A percentile compares a stretch with the other conserved stretches of the same genome.
phyloP scores from a whole-genome alignment of 2,329 filamentous ascomycete genomes.

The Ophiostoma sp. region DNA sequence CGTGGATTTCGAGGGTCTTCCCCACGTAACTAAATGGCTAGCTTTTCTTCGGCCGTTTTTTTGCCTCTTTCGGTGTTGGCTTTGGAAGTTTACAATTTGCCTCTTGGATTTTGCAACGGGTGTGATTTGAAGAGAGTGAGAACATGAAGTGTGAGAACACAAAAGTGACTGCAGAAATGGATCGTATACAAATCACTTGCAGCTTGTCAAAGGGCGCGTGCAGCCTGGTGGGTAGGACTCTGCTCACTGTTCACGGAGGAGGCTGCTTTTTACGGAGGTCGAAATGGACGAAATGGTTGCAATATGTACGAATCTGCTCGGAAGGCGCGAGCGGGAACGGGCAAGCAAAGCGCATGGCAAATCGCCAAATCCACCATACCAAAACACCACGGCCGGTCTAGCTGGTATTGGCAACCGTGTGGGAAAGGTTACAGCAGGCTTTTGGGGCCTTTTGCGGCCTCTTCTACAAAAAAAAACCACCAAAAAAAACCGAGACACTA shows the following conservation, averaged over 20 bases:
- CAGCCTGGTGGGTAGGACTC: not conserved
- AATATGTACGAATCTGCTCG: not conserved
- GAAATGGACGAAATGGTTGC: not conserved
- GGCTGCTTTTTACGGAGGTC: not conserved
- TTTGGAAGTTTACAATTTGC: not conserved
- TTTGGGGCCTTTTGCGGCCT: not conserved
- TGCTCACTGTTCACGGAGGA: not conserved
- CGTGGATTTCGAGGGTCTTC: not conserved
- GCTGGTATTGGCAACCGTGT: not conserved
- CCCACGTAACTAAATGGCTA: slow-evolving; percentile 5
- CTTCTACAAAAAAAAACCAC: no score
- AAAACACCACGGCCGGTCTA: not conserved
- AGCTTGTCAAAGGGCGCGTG: not conserved
- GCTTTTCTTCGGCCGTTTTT: not conserved
- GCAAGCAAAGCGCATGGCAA: not conserved
- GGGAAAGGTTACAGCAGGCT: not conserved
- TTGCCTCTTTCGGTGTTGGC: not conserved
- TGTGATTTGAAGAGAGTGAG: not conserved
- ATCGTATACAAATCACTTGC: not conserved
- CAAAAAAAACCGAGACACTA: no score
- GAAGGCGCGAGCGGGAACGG: not conserved
- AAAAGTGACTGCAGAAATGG: not conserved
- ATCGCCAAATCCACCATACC: not conserved
- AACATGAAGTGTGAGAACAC: not conserved
- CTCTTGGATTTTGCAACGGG: not conserved